Evolutionary conservation across 2,329 filamentous ascomycete genomes (phyloP).

Genomic region (Chrysoporthe deuterocubensis): DNA sequence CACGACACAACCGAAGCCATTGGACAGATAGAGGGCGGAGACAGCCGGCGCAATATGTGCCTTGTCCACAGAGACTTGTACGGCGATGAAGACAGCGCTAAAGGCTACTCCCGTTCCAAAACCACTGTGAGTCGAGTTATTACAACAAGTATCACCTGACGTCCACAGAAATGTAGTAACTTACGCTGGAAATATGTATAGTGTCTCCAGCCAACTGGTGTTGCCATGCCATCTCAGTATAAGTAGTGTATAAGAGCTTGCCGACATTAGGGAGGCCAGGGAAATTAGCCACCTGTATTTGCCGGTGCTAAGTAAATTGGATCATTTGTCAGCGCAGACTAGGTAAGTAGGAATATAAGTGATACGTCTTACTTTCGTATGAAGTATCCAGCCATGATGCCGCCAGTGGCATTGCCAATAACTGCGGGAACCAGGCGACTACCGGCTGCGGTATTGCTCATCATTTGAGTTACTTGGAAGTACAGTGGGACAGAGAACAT

Average conservation of each 20-base stretch:
- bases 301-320: conserved; percentile 51
- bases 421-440: conserved; percentile 70
- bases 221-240: conserved; percentile 63
- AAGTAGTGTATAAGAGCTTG: conserved; percentile 56
- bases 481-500: conserved; percentile 72
- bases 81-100: conserved; percentile 46
- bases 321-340: background rate
- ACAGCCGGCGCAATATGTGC: conserved; percentile 46
- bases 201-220: conserved; percentile 57
- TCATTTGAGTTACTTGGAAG: conserved; percentile 65
- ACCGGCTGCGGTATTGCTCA: conserved; percentile 61
- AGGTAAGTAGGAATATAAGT: background rate
- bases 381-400: conserved; percentile 60
- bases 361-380: conserved; percentile 49
- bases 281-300: conserved; percentile 61
- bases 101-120: conserved; percentile 47
- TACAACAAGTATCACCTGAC: background rate
- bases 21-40: conserved; percentile 45
- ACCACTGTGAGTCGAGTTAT: conserved; percentile 35
- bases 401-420: conserved; percentile 67
- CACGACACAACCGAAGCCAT: conserved; percentile 43
- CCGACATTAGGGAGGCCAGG: conserved; percentile 53
- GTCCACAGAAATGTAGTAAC: conserved; percentile 13
- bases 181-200: conserved; percentile 61
- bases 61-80: conserved; percentile 45